Conservation (phyloP, 1,139 yeast genomes). For the Saccharomyces hybrid region DNA sequence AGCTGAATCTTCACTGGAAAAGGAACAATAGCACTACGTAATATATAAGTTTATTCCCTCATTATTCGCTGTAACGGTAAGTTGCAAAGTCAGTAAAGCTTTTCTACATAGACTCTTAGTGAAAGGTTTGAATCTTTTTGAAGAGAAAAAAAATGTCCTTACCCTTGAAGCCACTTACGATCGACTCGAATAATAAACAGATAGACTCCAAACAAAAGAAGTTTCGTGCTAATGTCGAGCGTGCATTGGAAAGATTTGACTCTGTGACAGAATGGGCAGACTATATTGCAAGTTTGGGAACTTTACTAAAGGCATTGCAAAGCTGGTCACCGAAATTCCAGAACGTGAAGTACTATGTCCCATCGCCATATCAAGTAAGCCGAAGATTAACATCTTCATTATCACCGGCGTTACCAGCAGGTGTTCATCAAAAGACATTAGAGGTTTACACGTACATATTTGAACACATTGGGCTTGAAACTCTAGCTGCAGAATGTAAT, state of each 20-base stretch:
- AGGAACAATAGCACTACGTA: neutral
- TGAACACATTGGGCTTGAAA: conserved; percentile 46
- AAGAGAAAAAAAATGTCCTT: conserved; percentile 21
- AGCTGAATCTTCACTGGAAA: neutral
- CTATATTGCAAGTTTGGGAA: conserved; percentile 78
- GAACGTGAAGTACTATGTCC: conserved; percentile 45
- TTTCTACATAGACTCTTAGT: neutral
- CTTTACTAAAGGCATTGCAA: conserved; percentile 63
- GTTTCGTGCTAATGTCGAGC: conserved; percentile 58
- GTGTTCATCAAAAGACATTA: conserved; percentile 85
- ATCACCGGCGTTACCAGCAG: conserved; percentile 77
- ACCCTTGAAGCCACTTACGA: conserved; percentile 27
- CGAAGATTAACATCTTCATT: conserved; percentile 45
- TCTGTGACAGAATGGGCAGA: conserved; percentile 98
- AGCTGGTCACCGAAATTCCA: conserved; percentile 50
- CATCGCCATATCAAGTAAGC: conserved; percentile 32
- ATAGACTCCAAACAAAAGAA: conserved; percentile 56
- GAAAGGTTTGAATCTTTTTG: neutral
- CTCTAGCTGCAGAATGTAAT: conserved; percentile 45
- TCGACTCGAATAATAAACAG: conserved; percentile 28
- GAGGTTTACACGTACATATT: conserved; percentile 70
- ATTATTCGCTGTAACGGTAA: neutral
- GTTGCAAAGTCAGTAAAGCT: neutral
- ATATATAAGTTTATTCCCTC: neutral
- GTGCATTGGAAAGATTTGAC: conserved; percentile 72